Conservation (phyloP, 352 stramenopile genomes). For the Saprolegnia parasitica region DNA sequence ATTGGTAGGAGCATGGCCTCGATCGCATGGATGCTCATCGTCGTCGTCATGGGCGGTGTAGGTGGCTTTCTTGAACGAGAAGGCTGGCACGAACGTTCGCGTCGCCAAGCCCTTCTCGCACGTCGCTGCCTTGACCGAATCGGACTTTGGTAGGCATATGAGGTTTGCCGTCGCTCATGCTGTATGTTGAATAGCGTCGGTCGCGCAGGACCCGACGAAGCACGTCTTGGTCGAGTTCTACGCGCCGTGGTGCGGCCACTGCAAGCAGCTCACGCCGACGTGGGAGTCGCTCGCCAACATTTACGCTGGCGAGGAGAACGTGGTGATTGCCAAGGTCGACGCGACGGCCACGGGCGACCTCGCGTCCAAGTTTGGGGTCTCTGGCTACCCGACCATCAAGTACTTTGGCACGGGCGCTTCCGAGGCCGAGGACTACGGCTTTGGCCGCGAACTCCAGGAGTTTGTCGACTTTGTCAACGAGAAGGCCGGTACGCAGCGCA, state of each 20-base stretch:
- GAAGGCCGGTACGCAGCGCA: constrained; percentile 81
- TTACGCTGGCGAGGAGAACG: constrained; percentile 65
- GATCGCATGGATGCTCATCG: neutral
- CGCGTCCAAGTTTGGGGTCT: constrained; percentile 78
- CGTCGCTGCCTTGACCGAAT: constrained; percentile 51
- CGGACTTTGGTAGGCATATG: constrained; percentile 52
- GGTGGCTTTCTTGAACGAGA: constrained; percentile 65
- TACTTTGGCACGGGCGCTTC: constrained; percentile 81
- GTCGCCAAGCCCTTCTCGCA: constrained; percentile 64
- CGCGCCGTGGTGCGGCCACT: constrained; percentile 93
- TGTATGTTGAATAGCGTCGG: constrained; percentile 33
- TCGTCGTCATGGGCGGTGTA: neutral
- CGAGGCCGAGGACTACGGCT: constrained; percentile 82
- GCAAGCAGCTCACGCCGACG: constrained; percentile 84
- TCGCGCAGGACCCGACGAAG: constrained; percentile 79
- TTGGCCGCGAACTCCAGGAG: constrained; percentile 72
- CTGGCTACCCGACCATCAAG: constrained; percentile 89
- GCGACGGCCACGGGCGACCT: constrained; percentile 58
- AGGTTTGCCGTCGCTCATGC: neutral
- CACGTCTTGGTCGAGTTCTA: constrained; percentile 92
- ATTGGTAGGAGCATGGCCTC: constrained; percentile 33
- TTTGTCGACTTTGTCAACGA: constrained; percentile 90
- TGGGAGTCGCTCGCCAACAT: constrained; percentile 84
- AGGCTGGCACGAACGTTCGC: constrained; percentile 65
- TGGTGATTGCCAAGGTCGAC: constrained; percentile 83